Evolutionary conservation across 805 yeast genomes (phyloP).

Genomic region (Barnettozyma botsteinii): DNA sequence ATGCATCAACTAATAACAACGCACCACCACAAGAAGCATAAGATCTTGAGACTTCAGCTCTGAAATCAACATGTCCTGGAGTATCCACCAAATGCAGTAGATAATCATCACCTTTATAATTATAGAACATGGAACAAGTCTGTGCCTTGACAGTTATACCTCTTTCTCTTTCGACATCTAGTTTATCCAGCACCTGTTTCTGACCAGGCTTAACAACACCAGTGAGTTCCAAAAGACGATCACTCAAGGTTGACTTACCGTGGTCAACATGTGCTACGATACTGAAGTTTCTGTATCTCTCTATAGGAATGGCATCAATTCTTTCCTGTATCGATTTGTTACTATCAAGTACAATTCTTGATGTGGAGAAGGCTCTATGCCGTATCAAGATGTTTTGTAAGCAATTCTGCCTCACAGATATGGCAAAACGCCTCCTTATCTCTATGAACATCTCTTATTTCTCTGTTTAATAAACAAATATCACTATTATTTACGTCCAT

Average conservation of each 20-base stretch:
- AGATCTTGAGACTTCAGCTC: constrained; percentile 89
- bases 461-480: no score
- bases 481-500: not conserved
- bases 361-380: constrained; percentile 4
- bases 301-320: constrained; percentile 73
- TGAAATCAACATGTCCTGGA: constrained; percentile 96
- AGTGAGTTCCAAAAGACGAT: constrained; percentile 79
- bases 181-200: constrained; percentile 80
- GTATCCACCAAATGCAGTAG: constrained; percentile 89
- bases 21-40: constrained; percentile 98
- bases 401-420: not conserved
- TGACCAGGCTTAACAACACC: constrained; percentile 82
- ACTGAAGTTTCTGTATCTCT: constrained; percentile 81
- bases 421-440: not conserved
- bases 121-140: constrained; percentile 89
- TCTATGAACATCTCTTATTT: not conserved
- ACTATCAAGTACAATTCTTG: not conserved
- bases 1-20: constrained; percentile 81
- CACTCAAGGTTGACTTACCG: constrained; percentile 84
- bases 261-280: constrained; percentile 96
- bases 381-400: constrained; percentile 1
- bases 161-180: constrained; percentile 93
- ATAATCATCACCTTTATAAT: constrained; percentile 62
- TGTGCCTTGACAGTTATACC: constrained; percentile 98
- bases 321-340: constrained; percentile 39